A percentile compares a stretch with the other conserved stretches of the same genome.
These are phyloP conservation scores for Blastobotrys elegans DNA, from an alignment of 1,139 yeast species.

Conservation along the genomic window DNA sequence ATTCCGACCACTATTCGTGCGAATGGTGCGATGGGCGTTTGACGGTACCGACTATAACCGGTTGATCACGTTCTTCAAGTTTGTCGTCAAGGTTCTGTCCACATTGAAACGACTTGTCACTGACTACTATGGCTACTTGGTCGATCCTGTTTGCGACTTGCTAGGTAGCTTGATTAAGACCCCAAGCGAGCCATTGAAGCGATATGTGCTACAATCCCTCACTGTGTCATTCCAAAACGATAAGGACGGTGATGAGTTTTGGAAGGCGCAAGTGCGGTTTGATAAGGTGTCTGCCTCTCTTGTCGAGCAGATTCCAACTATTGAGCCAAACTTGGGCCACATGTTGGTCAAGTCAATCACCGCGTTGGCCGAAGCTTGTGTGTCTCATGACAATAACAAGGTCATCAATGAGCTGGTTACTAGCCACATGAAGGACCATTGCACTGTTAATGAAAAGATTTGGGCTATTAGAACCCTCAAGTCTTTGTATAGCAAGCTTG, in stretches of 20 bases:
- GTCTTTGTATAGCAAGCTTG: constrained; percentile 75
- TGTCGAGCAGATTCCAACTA: constrained; percentile 56
- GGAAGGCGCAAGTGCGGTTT: constrained; percentile 86
- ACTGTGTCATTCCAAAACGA: constrained; percentile 80
- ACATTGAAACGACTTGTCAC: constrained; percentile 83
- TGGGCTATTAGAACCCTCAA: constrained; percentile 83
- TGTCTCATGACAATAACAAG: constrained; percentile 82
- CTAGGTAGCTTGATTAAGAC: constrained; percentile 33
- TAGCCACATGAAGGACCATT: constrained; percentile 48
- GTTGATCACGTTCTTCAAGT: constrained; percentile 68
- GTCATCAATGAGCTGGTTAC: constrained; percentile 52
- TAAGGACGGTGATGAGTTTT: constrained; percentile 69
- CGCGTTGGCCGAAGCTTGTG: constrained; percentile 61
- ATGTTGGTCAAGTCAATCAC: constrained; percentile 76
- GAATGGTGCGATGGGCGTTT: constrained; percentile 89
- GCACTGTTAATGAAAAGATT: constrained; percentile 52
- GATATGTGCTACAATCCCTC: constrained; percentile 66
- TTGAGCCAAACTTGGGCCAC: constrained; percentile 50
- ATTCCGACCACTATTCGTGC: constrained; percentile 87
- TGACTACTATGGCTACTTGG: constrained; percentile 74
- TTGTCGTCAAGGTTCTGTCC: constrained; percentile 79
- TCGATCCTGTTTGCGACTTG: constrained; percentile 62
- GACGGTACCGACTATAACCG: constrained; percentile 57
- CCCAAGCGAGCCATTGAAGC: constrained; percentile 50
- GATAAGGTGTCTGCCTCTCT: constrained; percentile 62